Evolutionary conservation across 495 filamentous ascomycete genomes (phyloP).

Genomic region (Xylaria grammica): DNA sequence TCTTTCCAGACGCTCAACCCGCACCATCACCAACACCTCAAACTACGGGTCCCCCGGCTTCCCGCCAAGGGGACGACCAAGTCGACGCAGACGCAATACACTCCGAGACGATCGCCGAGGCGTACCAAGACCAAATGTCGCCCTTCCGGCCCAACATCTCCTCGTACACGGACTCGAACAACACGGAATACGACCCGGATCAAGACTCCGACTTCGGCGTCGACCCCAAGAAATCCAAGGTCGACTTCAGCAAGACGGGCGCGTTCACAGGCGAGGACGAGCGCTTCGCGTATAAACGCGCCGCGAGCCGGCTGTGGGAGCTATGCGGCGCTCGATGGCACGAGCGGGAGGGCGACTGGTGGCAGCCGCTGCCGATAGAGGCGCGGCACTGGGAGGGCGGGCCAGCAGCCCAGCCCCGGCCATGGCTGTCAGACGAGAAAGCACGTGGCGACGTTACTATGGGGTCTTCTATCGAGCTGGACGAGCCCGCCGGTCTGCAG

Average conservation of each 20-base stretch:
- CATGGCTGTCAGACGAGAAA: not conserved
- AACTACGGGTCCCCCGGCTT: not conserved
- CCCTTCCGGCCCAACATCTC: constrained; percentile 78
- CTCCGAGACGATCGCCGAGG: constrained; percentile 71
- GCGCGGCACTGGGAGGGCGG: constrained; percentile 63
- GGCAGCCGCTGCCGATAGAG: constrained; percentile 65
- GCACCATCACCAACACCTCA: not conserved
- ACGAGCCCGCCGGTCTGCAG: constrained; percentile 48
- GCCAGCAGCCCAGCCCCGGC: constrained; percentile 29
- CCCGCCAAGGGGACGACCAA: not conserved
- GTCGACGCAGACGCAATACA: constrained; percentile 59
- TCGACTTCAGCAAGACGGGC: constrained; percentile 60
- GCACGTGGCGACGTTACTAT: constrained; percentile 38
- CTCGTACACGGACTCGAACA: constrained; percentile 48
- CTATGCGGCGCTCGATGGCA: constrained; percentile 71
- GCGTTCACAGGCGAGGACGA: constrained; percentile 76
- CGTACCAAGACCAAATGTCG: constrained; percentile 69
- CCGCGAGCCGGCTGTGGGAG: constrained; percentile 71
- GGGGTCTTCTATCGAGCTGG: constrained; percentile 45
- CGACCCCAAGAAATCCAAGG: constrained; percentile 34
- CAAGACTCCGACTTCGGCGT: constrained; percentile 53
- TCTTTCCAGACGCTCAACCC: constrained; percentile 64
- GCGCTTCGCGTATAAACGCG: constrained; percentile 72
- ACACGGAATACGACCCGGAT: constrained; percentile 51
- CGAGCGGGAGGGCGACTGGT: constrained; percentile 62